phyloP scores from a whole-genome alignment of 2,329 filamentous ascomycete species.

The Ascochyta pisi region DNA sequence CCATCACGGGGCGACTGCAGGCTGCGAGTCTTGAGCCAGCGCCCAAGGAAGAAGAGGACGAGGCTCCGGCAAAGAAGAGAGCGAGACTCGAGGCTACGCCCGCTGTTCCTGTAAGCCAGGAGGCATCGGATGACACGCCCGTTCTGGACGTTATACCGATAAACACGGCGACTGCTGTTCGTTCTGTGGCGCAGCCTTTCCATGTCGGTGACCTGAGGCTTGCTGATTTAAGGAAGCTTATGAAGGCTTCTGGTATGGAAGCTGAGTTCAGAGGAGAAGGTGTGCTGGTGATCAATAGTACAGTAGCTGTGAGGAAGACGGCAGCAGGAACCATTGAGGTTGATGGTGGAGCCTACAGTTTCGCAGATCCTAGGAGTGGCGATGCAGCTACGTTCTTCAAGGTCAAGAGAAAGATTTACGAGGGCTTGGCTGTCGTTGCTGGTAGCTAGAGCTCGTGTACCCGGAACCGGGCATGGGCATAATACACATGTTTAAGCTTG shows the following conservation, averaged over 20 bases:
- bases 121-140: conserved; percentile 58
- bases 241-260: conserved; percentile 79
- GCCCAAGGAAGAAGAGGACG: conserved; percentile 50
- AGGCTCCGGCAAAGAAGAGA: conserved; percentile 60
- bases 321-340: conserved; percentile 87
- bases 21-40: conserved; percentile 52
- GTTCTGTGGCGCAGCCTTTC: conserved; percentile 82
- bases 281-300: conserved; percentile 85
- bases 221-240: conserved; percentile 82
- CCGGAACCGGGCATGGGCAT: background rate
- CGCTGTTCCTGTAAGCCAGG: conserved; percentile 55
- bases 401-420: conserved; percentile 90
- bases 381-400: conserved; percentile 76
- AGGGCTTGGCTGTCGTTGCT: conserved; percentile 88
- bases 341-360: conserved; percentile 62
- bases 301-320: conserved; percentile 87
- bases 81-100: conserved; percentile 49
- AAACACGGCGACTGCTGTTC: conserved; percentile 72
- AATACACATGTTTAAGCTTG: too few relatives aligned
- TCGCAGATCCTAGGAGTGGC: conserved; percentile 53
- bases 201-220: conserved; percentile 93
- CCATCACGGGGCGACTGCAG: conserved; percentile 79
- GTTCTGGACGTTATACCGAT: conserved; percentile 66
- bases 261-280: conserved; percentile 95
- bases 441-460: conserved; percentile 59